Evolutionary conservation across 2,329 filamentous ascomycete species (phyloP), one percentile per base, ranked within the genome.

Genomic region (Cercospora nicotianae): DNA sequence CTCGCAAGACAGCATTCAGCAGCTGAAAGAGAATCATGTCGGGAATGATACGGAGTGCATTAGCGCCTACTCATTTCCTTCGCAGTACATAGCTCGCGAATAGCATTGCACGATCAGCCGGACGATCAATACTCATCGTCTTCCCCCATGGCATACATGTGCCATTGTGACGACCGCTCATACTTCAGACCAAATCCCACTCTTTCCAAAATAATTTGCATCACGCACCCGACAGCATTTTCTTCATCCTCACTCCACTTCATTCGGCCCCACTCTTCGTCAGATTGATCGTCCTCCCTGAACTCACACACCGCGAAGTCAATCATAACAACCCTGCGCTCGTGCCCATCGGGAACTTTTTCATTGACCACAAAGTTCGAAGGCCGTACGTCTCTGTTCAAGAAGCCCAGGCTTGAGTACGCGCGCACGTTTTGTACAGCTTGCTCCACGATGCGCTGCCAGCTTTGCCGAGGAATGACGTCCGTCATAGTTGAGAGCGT

Each of bases 401-500:
- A 16, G 48, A 53, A 26, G 3, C 20, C 48, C 20, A 53, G 23
- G 20, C 13, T 53, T 23, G 48, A 53, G 5, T 53, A 53, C 16
- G 48, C 20, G 48, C 48, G 48, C 23, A 53, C 48, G 23, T 7
- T 53, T 16, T 28, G 3, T 12, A 28, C 48, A 16, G 48, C 48
- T 16, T 53, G 48, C 13, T 53, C 48, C 23, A 65, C 53, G 26
- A 60, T 65, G 13, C 20, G 10, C n/a, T 65, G 63, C 63, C 63
- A 65, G 33, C 53, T 65, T 26, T 26, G 16, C 45, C 18, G 28
- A 42, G 63, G 63, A 23, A 65, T 20, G 30, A 26, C 20, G n/a
- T 63, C 60, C 23, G 60, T 20, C 60, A 63, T 63, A 31, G 16
- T 45, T 7, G 60, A 48, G 16, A 63, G 42, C 39, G 60, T 63